A percentile compares a stretch with the other conserved stretches of the same genome.
These are phyloP conservation scores for Prunus mume DNA, from an alignment of 306 rosid species.

Conservation along the genomic window DNA sequence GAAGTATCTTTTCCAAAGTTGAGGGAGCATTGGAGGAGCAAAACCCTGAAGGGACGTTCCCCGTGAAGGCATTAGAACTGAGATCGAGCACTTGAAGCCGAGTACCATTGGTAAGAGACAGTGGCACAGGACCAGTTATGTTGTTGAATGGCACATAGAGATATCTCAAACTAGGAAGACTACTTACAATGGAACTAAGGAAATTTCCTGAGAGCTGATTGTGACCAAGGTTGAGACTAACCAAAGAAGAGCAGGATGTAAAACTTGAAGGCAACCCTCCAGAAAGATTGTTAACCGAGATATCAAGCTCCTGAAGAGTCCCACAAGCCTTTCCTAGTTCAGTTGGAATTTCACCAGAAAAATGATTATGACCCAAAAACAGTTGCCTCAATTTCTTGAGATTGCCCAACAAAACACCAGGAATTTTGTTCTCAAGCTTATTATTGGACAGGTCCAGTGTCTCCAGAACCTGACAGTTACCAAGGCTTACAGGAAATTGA, in stretches of 20 bases:
- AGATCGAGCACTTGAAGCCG: constrained; percentile 57
- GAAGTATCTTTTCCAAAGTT: constrained; percentile 50
- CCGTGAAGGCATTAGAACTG: constrained; percentile 52
- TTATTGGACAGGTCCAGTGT: constrained; percentile 58
- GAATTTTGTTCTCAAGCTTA: constrained; percentile 38
- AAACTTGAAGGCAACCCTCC: constrained; percentile 57
- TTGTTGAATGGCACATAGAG: constrained; percentile 62
- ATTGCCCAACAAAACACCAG: constrained; percentile 35
- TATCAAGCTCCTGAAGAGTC: constrained; percentile 50
- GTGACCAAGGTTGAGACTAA: constrained; percentile 45
- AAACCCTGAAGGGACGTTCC: constrained; percentile 48
- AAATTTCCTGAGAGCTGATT: constrained; percentile 56
- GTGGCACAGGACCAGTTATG: constrained; percentile 55
- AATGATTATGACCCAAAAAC: constrained; percentile 39
- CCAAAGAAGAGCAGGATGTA: constrained; percentile 45
- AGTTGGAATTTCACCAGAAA: constrained; percentile 50
- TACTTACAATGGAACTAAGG: constrained; percentile 40
- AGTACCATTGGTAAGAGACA: constrained; percentile 44
- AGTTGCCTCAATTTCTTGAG: constrained; percentile 48
- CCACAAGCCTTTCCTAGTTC: constrained; percentile 47
- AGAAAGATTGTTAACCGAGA: constrained; percentile 46
- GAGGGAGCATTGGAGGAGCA: constrained; percentile 31
- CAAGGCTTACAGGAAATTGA: constrained; percentile 42
- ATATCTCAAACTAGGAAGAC: constrained; percentile 35
- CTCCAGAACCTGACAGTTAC: constrained; percentile 39